A percentile compares a stretch with the other conserved stretches of the same genome.
Conservation (phyloP, 495 filamentous ascomycete genomes). For the Penicillium flavigenum region DNA sequence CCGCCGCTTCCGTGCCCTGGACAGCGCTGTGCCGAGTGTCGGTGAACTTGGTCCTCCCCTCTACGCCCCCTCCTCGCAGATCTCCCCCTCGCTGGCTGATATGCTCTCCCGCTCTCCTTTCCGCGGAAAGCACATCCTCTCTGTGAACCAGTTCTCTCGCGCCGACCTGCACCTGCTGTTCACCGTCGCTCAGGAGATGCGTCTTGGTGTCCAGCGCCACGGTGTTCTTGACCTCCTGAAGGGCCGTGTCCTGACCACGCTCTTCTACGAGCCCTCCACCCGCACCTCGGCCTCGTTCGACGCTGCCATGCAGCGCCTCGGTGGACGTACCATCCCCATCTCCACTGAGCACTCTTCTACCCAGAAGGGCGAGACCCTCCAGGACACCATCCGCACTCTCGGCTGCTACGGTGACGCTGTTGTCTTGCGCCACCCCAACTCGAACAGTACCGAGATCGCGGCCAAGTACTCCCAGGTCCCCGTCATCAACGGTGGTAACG, state of each 20-base stretch:
- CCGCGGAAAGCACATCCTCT: conserved; percentile 81
- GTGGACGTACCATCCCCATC: conserved; percentile 77
- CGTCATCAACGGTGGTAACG: conserved; percentile 96
- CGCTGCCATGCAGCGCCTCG: conserved; percentile 95
- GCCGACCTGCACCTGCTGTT: conserved; percentile 89
- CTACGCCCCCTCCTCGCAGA: conserved; percentile 42
- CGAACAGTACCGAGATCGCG: conserved; percentile 72
- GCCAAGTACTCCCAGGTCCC: conserved; percentile 84
- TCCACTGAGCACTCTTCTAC: conserved; percentile 77
- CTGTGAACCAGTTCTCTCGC: conserved; percentile 83
- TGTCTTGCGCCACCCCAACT: conserved; percentile 86
- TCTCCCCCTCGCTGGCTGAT: conserved; percentile 61
- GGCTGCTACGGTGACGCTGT: conserved; percentile 93
- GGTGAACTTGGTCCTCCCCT: conserved; percentile 58
- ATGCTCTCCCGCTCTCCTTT: conserved; percentile 79
- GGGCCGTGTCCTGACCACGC: conserved; percentile 78
- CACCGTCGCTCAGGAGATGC: conserved; percentile 95
- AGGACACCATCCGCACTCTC: conserved; percentile 90
- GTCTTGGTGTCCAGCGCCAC: conserved; percentile 83
- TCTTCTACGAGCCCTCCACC: conserved; percentile 98
- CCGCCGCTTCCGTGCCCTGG: conserved; percentile 31
- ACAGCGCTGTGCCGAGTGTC: conserved; percentile 28
- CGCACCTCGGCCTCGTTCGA: conserved; percentile 96
- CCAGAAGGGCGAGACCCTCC: conserved; percentile 88
- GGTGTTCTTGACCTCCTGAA: conserved; percentile 85